Conservation (phyloP, 139 green algal genomes). For the Chlamydomonas incerta region DNA sequence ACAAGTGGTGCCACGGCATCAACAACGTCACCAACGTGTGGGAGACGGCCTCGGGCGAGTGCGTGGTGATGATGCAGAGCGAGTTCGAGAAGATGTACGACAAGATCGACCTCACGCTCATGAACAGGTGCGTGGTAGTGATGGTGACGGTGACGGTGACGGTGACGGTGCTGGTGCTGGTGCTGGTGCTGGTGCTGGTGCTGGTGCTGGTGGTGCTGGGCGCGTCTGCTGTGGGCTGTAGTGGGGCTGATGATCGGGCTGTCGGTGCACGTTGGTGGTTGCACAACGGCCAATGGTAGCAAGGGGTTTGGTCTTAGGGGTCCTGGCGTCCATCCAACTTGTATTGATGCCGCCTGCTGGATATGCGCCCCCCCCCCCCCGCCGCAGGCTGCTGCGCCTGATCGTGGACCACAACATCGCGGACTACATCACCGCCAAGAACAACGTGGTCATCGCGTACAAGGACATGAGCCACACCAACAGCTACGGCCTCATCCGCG, state of each 20-base stretch:
- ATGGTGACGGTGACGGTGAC: too few relatives aligned
- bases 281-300: too few relatives aligned
- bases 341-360: too few relatives aligned
- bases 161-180: too few relatives aligned
- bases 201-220: too few relatives aligned
- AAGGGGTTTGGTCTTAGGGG: too few relatives aligned
- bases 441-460: constrained; percentile 89
- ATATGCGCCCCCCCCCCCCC: too few relatives aligned
- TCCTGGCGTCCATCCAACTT: too few relatives aligned
- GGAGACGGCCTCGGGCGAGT: constrained; percentile 96
- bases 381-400: constrained; percentile 89
- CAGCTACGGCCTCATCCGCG: constrained; percentile 96
- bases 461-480: constrained; percentile 99
- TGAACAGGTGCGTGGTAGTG: constrained; percentile 84
- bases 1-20: constrained; percentile 98
- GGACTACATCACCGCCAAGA: constrained; percentile 98
- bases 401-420: constrained; percentile 99
- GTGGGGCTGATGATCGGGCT: too few relatives aligned
- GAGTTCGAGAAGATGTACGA: constrained; percentile 98
- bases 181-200: too few relatives aligned
- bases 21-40: constrained; percentile 97
- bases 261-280: too few relatives aligned
- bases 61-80: constrained; percentile 98
- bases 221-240: too few relatives aligned
- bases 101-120: constrained; percentile 98